Base-by-base conservation (phyloP, 768 basidiomycete genomes). In the Tremella mesenterica region DNA sequence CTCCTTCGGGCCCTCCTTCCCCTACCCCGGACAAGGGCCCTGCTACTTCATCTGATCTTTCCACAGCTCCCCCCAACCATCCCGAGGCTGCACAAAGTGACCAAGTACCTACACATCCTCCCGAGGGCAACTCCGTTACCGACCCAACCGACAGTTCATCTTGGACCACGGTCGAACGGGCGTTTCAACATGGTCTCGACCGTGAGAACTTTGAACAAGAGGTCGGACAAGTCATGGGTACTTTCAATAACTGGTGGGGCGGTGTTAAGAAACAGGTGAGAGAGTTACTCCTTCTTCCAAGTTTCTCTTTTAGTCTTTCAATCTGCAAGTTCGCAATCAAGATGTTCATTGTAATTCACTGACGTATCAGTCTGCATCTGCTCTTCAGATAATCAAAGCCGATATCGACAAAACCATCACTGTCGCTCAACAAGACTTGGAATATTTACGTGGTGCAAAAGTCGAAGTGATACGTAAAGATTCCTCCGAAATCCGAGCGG, bases 211-310 rank as follows among this genome's bases (percentile, higher is more conserved):
- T 95, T 39, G 84, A 92, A 65, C 85, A 92, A 65, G 90, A 95
- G 72, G 87, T 95, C 13, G 79, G 80, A 1, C 85, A 93, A 64
- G 90, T 90, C 21, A 81, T 92, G 36, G 86, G 86, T n/a, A 85
- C 88, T 64, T 76, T 93, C 33, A 68, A 54, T 16, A 59, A 59
- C 28, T 73, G 72, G 72, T 95, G 91, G 91, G 88, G 88, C 41
- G 86, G 88, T 27, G 85, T 92, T 67, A 81, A 83, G 77, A 86
- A 85, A 71, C 89, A 91, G 83, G 89, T 83, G 61, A 59, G 45
- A 44, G 10, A 8, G 3, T 14, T 26, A 3, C 44, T 27, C 44
- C 62, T 36, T 52, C n/a, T n/a, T n/a, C n/a, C n/a, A n/a, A n/a
- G n/a, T n/a, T n/a, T n/a, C n/a, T n/a, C 57, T 16, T 21, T 44